Evolutionary conservation across 164 flowering plant genomes (phyloP), one percentile per base, ranked within the genome.

Genomic region (Sedum album): DNA sequence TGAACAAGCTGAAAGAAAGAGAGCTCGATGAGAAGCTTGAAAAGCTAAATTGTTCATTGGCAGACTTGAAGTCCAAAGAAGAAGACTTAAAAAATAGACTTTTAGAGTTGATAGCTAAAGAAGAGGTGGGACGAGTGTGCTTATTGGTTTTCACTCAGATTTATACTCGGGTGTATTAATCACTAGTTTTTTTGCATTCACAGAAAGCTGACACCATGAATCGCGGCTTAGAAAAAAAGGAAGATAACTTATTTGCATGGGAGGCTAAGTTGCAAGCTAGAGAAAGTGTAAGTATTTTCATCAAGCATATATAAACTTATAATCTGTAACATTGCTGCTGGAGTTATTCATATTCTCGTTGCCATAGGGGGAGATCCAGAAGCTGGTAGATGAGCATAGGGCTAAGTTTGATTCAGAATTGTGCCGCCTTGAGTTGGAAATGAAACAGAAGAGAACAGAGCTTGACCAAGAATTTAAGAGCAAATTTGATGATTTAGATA

Each of bases 281-380:
- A 74, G 98, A 92, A 84, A 67, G 98, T 88, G 61, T 55, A 18
- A 55, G 61, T 51, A 21, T 48, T 53, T 53, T 53, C 30, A 6
- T 25, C 60, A 6, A 55, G 1, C 0, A 5, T 26, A 25, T 55
- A 26, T 55, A 26, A 55, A 2, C 60, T 26, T 28, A 25, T 55
- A 26, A 8, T n/a, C 46, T 41, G 38, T 35, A 35, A n/a, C n/a
- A n/a, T n/a, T n/a, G n/a, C n/a, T 38, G 41, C 8, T 38, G 41
- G 6, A 38, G 10, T 38, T 38, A 38, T 38, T 41, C 46, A 41
- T 41, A 7, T 9, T 41, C 0, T 14, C 11, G 46, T 8, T 14
- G 11, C 46, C 46, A 79, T 77, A 91, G 99, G 78, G 76, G 74
- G 99, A 81, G 75, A 79, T 92, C 48, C 87, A 86, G 77, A 77